Evolutionary conservation across 805 yeast species (phyloP), one percentile per base, ranked within the genome.

Genomic region (Trichomonascus vanleenenianus): DNA sequence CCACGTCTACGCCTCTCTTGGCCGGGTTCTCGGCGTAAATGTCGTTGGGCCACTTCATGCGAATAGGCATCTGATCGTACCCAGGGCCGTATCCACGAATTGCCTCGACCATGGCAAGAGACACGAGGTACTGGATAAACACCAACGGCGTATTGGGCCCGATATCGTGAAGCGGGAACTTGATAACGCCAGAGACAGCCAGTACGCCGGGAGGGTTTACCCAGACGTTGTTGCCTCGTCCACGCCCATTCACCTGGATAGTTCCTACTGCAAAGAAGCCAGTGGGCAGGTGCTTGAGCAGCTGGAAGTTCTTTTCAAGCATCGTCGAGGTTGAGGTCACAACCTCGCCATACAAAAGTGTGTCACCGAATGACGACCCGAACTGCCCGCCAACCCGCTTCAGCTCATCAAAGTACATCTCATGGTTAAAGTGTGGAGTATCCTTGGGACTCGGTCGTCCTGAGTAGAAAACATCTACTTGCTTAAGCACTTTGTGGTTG

Each of bases 11-110:
- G 32, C 51, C 48, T 16, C 39, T 34, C 2, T 18, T 14, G 3
- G 41, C 25, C 3, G 41, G 41, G 45, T 76, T 79, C 55, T 78
- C 60, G 3, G 83, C 78, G 59, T 86, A 93, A 11, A 93, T 67
- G 62, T 93, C 99, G 61, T 93, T 93, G 1, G 99, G 99, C 99
- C 99, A 93, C 61, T 93, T 93, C 49, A 93, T 73, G 42, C 78
- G 73, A 12, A 91, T 71, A 0, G 96, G 97, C 54, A 93, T 64
- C 39, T 78, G 82, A 16, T 78, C 81, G 59, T 81, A 86, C 0
- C 85, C 87, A 0, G 66, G 63, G 2, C 78, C 78, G 56, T 87
- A 79, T 2, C 77, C 68, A 31, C 76, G 62, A 14, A 91, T 73
- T 22, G 95, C 85, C 59, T 84, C 86, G 8, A 89, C 81, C 43